Conservation (phyloP, 2,329 filamentous ascomycete species). For the Diaporthe amygdali region DNA sequence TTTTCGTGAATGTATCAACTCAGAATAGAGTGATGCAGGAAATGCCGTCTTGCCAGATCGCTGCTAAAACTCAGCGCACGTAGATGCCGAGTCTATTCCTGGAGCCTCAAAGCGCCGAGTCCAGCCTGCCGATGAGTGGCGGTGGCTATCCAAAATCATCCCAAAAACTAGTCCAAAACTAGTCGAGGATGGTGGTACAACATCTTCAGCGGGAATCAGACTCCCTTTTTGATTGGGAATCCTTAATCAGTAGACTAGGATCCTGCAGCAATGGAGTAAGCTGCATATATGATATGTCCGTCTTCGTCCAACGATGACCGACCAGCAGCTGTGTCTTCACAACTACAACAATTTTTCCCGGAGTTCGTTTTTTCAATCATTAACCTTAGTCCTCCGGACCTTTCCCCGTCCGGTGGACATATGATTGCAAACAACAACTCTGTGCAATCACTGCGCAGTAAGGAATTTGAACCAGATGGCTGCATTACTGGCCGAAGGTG, state of each 20-base stretch:
- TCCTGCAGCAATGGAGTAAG: neutral
- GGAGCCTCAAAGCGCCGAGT: neutral
- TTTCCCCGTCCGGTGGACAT: neutral
- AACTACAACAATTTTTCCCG: neutral
- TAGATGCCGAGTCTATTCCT: neutral
- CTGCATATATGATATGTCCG: neutral
- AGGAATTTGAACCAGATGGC: neutral
- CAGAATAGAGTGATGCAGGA: neutral
- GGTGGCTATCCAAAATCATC: neutral
- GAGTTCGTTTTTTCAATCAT: neutral
- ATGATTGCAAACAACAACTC: neutral
- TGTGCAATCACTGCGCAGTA: neutral
- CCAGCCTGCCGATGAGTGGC: neutral
- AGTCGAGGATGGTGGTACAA: neutral
- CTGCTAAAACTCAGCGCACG: neutral
- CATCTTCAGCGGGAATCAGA: neutral
- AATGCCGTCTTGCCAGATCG: neutral
- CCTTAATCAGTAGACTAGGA: neutral
- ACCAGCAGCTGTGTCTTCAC: neutral
- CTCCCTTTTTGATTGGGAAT: neutral
- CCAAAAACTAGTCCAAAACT: neutral
- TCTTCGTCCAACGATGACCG: neutral
- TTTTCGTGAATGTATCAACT: neutral
- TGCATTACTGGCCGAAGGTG: neutral
- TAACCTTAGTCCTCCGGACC: neutral